phyloP scores from a whole-genome alignment of 2,329 filamentous ascomycete species.

The Microthyrium microscopicum region DNA sequence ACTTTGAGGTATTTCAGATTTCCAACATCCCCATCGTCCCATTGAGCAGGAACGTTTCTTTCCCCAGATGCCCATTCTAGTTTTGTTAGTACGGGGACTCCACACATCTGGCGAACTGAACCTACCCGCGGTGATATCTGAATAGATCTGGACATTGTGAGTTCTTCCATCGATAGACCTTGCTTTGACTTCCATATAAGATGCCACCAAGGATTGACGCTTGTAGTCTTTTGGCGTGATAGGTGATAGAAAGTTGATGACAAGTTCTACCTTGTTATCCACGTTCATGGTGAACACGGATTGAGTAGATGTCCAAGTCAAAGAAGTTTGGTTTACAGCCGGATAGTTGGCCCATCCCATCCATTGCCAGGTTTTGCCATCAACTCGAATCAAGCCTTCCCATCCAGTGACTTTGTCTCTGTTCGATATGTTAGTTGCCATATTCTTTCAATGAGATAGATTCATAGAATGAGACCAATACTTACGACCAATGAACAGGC shows the following conservation, averaged over 20 bases:
- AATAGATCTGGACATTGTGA: slow-evolving; percentile 54
- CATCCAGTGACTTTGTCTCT: slow-evolving; percentile 43
- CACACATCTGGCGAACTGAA: slow-evolving; percentile 3
- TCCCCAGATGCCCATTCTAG: slow-evolving; percentile 59
- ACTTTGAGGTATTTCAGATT: slow-evolving; percentile 43
- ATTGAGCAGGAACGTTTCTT: slow-evolving; percentile 36
- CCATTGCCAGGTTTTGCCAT: slow-evolving; percentile 48
- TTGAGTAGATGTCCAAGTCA: slow-evolving; percentile 55
- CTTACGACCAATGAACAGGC: slow-evolving; percentile 53
- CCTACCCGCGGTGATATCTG: slow-evolving; percentile 54
- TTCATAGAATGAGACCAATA: slow-evolving; percentile 9
- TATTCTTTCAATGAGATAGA: slow-evolving; percentile 2
- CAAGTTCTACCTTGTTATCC: slow-evolving; percentile 43
- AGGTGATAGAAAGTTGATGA: slow-evolving; percentile 53
- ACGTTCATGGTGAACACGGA: slow-evolving; percentile 55
- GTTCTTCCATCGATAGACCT: slow-evolving; percentile 41
- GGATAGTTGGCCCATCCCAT: slow-evolving; percentile 37
- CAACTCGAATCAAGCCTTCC: slow-evolving; percentile 54
- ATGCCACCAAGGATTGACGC: slow-evolving; percentile 52
- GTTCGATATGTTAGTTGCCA: slow-evolving; percentile 14
- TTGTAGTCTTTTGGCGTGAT: slow-evolving; percentile 49
- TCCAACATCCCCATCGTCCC: slow-evolving; percentile 35
- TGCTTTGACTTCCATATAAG: slow-evolving; percentile 51
- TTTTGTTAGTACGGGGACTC: not conserved
- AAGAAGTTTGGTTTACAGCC: slow-evolving; percentile 42